These are phyloP conservation scores for Cyberlindnera sargentensis DNA, from an alignment of 805 yeast genomes.

Conservation along the genomic window DNA sequence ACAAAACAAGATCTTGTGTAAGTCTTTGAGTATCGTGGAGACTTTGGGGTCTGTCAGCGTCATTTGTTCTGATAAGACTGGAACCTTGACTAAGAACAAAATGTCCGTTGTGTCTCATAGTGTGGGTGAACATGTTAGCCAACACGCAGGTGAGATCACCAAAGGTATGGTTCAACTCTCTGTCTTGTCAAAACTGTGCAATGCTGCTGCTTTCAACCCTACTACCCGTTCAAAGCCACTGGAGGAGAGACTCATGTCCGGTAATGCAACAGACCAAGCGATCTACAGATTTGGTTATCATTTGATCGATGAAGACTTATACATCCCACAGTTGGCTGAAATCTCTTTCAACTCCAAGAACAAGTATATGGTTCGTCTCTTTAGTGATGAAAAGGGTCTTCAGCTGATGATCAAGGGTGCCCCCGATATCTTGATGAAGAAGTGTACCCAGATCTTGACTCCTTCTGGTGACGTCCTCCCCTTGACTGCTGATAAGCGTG, in stretches of 20 bases:
- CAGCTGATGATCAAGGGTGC: slow-evolving; percentile 35
- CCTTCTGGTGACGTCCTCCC: slow-evolving; percentile 10
- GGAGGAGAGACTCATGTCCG: slow-evolving; percentile 25
- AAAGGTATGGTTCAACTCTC: slow-evolving; percentile 5
- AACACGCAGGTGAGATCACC: background rate
- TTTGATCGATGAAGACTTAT: slow-evolving; percentile 9
- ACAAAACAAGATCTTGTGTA: slow-evolving; percentile 36
- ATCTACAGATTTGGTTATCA: slow-evolving; percentile 30
- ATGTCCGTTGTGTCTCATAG: slow-evolving; percentile 32
- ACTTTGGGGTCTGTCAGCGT: slow-evolving; percentile 51
- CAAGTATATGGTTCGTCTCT: slow-evolving; percentile 35
- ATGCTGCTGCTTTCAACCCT: slow-evolving; percentile 26
- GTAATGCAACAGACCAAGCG: slow-evolving; percentile 47
- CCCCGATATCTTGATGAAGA: slow-evolving; percentile 35
- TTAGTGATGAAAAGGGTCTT: slow-evolving; percentile 6
- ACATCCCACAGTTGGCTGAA: slow-evolving; percentile 19
- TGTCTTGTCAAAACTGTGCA: slow-evolving; percentile 28
- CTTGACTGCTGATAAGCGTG: slow-evolving; percentile 6
- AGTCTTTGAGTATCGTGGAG: slow-evolving; percentile 42
- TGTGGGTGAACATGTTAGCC: slow-evolving; percentile 4
- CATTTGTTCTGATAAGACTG: slow-evolving; percentile 37
- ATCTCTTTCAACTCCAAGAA: slow-evolving; percentile 39
- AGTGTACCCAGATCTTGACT: slow-evolving; percentile 20
- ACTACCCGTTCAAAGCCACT: slow-evolving; percentile 8
- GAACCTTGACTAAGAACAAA: slow-evolving; percentile 43